Conservation (phyloP, 805 yeast genomes). For the Cyberlindnera saturnus region DNA sequence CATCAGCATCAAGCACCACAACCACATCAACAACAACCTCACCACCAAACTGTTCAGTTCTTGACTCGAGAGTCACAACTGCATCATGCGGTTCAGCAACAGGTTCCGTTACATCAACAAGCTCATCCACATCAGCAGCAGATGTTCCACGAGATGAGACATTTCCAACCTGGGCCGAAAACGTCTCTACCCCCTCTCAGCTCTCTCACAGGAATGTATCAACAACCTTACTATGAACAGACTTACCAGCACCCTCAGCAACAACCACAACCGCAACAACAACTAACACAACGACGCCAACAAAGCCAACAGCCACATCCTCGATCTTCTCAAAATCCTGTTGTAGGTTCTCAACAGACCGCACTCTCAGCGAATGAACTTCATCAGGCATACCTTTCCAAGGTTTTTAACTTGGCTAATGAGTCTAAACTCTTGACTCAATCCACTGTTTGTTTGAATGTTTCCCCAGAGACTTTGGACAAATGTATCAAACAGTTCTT, state of each 20-base stretch:
- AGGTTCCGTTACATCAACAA: not conserved
- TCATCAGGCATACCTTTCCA: constrained; percentile 6
- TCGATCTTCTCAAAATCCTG: not conserved
- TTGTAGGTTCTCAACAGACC: not conserved
- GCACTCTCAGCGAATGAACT: constrained; percentile 2
- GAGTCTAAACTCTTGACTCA: not conserved
- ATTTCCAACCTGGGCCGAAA: not conserved
- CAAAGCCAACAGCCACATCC: not conserved
- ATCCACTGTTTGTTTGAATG: not conserved
- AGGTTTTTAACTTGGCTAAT: constrained; percentile 1
- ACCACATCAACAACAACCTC: constrained; percentile 1
- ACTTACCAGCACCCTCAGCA: constrained; percentile 1
- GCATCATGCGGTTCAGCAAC: not conserved
- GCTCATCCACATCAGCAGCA: not conserved
- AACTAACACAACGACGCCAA: not conserved
- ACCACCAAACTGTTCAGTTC: not conserved
- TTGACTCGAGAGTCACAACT: no score
- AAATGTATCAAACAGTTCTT: constrained; percentile 38
- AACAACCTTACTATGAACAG: not conserved
- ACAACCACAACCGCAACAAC: not conserved
- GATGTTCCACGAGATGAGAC: not conserved
- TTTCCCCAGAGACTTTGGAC: not conserved
- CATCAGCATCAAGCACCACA: constrained; percentile 1
- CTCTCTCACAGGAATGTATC: constrained; percentile 2
- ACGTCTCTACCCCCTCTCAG: constrained; percentile 4